Base-by-base conservation (phyloP, 129 eudicot species). In the Saussurea involucrata region DNA sequence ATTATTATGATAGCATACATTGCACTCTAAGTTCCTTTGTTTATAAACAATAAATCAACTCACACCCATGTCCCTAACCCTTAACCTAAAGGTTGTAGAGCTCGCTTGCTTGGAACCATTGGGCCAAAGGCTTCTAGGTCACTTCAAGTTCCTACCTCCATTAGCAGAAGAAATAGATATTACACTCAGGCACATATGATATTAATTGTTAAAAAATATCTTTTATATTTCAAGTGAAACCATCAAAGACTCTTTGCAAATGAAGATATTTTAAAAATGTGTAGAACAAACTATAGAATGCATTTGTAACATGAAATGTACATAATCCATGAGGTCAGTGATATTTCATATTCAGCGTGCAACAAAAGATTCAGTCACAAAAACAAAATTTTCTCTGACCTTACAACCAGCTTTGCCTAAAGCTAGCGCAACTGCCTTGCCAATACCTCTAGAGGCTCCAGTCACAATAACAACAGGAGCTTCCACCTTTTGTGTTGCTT, bases 371-470 rank as follows among this genome's bases (percentile, higher is more conserved):
- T 36, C 24, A 69, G 32, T 74, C 25, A 53, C 65, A 12, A 44
- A 37, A 42, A 25, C 64, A 67, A 80, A 46, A 13, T 5, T 32
- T 17, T 70, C 10, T 31, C 76, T 55, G 17, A 95, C 99, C 99
- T 95, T 95, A 71, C 99, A 95, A 75, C 99, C 99, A 83, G 97
- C 96, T 78, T 92, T 95, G 71, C 99, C 99, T 69, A 95, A 72
- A 76, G 96, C 80, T 78, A 94, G 78, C 28, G 98, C 97, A 74
- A 88, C 81, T 7, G 98, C 93, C 82, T 86, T 94, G 58, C 99
- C 99, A 25, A 95, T 95, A 28, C 99, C 99, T 86, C 99, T 92
- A 34, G 99, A 95, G 65, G 99, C 99, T 83, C 99, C 99, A 33
- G 99, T 95, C 69, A 95, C 87, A 55, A 95, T 76, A 80, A 88